These are phyloP conservation scores for Fraxinus velutina DNA, from an alignment of 305 asterid genomes.

Conservation along the genomic window DNA sequence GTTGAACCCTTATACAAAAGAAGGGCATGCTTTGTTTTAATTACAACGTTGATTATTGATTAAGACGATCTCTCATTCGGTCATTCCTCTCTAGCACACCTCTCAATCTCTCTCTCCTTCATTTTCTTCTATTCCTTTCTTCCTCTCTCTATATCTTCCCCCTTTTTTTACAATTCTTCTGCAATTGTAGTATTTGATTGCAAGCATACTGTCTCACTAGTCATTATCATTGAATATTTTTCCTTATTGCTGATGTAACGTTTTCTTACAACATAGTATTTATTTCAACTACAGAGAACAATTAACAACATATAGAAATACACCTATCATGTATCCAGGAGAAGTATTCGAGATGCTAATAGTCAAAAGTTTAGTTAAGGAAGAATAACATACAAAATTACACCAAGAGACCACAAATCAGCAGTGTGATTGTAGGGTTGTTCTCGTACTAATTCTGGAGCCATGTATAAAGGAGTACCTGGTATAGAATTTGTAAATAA, in stretches of 20 bases:
- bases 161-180: neutral
- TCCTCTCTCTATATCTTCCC: neutral
- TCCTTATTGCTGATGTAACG: neutral
- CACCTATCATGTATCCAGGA: neutral
- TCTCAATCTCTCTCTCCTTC: neutral
- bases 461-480: constrained; percentile 99
- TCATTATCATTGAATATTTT: neutral
- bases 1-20: neutral
- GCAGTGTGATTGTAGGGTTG: constrained; percentile 99
- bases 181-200: neutral
- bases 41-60: neutral
- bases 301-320: neutral
- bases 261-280: neutral
- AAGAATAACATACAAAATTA: constrained; percentile 70
- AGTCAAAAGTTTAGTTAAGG: constrained; percentile 12
- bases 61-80: neutral
- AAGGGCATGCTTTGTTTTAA: neutral
- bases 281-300: neutral
- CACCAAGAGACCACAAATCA: constrained; percentile 99
- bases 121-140: neutral
- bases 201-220: neutral
- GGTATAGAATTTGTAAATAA: constrained; percentile 26
- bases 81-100: neutral
- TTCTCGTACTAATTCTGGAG: constrained; percentile 98
- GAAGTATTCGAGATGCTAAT: neutral